Base-by-base conservation (phyloP, 2,329 filamentous ascomycete genomes). In the Podosphaera fusca region DNA sequence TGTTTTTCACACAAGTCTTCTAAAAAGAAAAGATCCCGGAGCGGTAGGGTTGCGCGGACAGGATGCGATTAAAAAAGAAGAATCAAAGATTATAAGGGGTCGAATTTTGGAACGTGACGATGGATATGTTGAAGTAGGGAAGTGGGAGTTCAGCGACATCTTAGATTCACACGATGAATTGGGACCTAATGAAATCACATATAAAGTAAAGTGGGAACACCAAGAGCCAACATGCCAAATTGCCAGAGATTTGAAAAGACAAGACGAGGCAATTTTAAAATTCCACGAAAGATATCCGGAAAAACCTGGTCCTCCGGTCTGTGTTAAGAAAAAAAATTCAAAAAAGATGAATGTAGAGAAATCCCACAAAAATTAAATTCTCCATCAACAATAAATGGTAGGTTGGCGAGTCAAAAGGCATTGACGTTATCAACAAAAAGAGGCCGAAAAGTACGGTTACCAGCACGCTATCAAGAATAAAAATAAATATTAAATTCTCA, bases 1-100 rank as follows among this genome's bases (percentile, higher is more conserved):
- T 4, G 33, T 50, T 3, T 58, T 58, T 14, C 52, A 58, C 34
- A 58, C 55, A 10, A 54, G 49, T 14, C 56, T 57, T 33, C 38
- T 57, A 7, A 8, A 14, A 12, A 8, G 10, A 3, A 7, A 42
- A 12, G 38, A 42, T 12, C 38, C 38, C 4, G n/a, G 10, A 8
- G 38, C 10, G 10, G 3, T 12, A 4, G 38, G 38, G 9, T 14
- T 42, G n/a, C 38, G 4, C n/a, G 10, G 38, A 42, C 5, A 42
- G n/a, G n/a, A 3, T 3, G 9, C n/a, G 38, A 49, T 49, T 12
- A 49, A 49, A 4, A 33, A 49, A 8, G n/a, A n/a, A 8, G n/a
- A 30, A 49, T 6, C 6, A 29, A 29, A 33, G 7, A 30, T 8
- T 9, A 7, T 49, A 12, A 6, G 21, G 3, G 46, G 46, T 30